Evolutionary conservation across 2,329 filamentous ascomycete genomes (phyloP).

Genomic region (Botryotinia globosa): DNA sequence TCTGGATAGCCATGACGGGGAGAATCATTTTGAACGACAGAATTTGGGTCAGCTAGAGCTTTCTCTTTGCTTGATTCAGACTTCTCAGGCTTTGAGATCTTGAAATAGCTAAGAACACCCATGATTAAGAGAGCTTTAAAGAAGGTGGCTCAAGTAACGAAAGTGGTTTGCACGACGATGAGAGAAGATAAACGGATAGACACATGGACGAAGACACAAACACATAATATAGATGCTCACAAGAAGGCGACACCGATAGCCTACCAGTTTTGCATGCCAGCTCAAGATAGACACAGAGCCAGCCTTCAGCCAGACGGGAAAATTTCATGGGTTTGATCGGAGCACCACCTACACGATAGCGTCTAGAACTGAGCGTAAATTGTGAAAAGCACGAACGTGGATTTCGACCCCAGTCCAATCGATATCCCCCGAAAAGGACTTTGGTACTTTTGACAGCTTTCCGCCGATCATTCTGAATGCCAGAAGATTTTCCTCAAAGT

Average conservation of each 20-base stretch:
- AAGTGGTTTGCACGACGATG: slow-evolving; percentile 12
- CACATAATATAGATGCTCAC: slow-evolving; percentile 15
- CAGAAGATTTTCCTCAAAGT: neutral
- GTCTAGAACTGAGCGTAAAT: slow-evolving; percentile 7
- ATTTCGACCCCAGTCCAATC: neutral
- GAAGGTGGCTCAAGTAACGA: slow-evolving; percentile 18
- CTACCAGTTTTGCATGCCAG: slow-evolving; percentile 10
- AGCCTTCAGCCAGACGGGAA: slow-evolving; percentile 6
- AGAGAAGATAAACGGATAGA: slow-evolving; percentile 3
- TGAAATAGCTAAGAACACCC: slow-evolving; percentile 20
- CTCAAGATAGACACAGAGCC: slow-evolving; percentile 4
- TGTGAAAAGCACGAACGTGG: slow-evolving; percentile 8
- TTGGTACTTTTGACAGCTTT: neutral
- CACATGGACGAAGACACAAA: slow-evolving; percentile 14
- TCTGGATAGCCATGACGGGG: slow-evolving; percentile 2
- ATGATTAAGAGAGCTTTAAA: slow-evolving; percentile 10
- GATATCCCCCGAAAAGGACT: neutral
- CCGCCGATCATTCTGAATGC: neutral
- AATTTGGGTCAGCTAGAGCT: slow-evolving; percentile 6
- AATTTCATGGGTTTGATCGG: slow-evolving; percentile 5
- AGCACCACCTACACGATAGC: neutral
- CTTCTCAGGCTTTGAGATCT: slow-evolving; percentile 17
- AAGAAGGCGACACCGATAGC: slow-evolving; percentile 5
- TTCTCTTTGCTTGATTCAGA: slow-evolving; percentile 18
- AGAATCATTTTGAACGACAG: slow-evolving; percentile 12